These are phyloP conservation scores for Pleodorina starrii DNA, from an alignment of 139 green algal species.

Conservation along the genomic window DNA sequence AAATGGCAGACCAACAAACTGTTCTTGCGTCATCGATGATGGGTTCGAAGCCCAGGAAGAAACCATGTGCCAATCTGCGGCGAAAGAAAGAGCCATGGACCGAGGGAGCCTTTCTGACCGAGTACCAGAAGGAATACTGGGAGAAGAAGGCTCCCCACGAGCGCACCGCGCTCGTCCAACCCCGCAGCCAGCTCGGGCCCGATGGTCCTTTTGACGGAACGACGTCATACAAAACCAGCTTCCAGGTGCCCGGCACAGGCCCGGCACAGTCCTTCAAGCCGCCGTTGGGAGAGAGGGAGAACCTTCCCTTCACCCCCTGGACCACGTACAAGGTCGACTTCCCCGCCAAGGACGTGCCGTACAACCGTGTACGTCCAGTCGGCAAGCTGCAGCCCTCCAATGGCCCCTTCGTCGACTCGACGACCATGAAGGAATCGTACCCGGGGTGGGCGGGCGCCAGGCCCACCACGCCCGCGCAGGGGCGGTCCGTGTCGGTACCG, in stretches of 20 bases:
- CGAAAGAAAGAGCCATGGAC: slow-evolving; percentile 32
- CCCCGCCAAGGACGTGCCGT: slow-evolving; percentile 45
- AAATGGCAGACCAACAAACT: neutral
- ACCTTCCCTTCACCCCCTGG: slow-evolving; percentile 36
- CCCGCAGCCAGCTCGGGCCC: neutral
- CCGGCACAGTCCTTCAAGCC: neutral
- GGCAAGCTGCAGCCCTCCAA: neutral
- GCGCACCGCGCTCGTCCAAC: neutral
- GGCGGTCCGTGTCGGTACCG: slow-evolving; percentile 20
- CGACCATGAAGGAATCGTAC: slow-evolving; percentile 29
- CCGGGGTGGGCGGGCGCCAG: slow-evolving; percentile 8
- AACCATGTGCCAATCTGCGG: neutral
- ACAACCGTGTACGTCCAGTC: slow-evolving; percentile 7
- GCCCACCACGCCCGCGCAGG: slow-evolving; percentile 3
- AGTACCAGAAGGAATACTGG: slow-evolving; percentile 54
- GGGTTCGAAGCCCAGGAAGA: neutral
- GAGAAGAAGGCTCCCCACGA: slow-evolving; percentile 26
- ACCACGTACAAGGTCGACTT: slow-evolving; percentile 54
- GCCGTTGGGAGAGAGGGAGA: neutral
- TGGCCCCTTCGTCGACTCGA: slow-evolving; percentile 30
- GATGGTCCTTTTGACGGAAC: slow-evolving; percentile 8
- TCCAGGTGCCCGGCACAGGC: slow-evolving; percentile 1
- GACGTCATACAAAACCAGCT: slow-evolving; percentile 5
- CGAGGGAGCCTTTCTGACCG: slow-evolving; percentile 25
- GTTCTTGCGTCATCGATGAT: slow-evolving; percentile 4